Base-by-base conservation (phyloP, 495 filamentous ascomycete species). In the Podospora pseudopauciseta region DNA sequence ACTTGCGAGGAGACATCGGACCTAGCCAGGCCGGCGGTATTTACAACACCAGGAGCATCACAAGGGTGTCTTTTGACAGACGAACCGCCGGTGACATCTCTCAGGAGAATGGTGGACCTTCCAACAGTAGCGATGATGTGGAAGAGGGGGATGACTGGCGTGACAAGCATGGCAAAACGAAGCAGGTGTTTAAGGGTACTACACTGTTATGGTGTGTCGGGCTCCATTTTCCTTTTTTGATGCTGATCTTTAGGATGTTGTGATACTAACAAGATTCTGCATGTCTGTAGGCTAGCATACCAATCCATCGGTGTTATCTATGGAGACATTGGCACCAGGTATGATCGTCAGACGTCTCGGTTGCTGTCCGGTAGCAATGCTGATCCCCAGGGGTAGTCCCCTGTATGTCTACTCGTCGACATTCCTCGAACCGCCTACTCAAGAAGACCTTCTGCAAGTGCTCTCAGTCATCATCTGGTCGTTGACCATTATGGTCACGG, bases 391-490 rank as follows among this genome's bases (percentile, higher is more conserved):
- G 30, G 5, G 9, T 49, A 63, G 61, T 15, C 90, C 89, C 16
- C 84, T 91, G 23, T 92, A 91, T 70, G 89, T 91, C 63, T 91
- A 77, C 73, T 91, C 89, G 16, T 90, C 89, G 26, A 91, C 89
- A 2, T 92, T 92, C 74, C 79, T 81, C 59, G 78, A 75, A 9
- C 75, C 81, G 16, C 90, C 90, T 2, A 82, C 80, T 26, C 81
- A 86, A 68, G 81, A 87, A 49, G 87, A 91, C 73, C 83, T 92
- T 0, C 78, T 93, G 67, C 89, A 90, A 7, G 89, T 86, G 0
- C 79, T 91, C 2, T 93, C 90, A 16, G 82, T 92, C 66, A 86
- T 93, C 63, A 86, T 92, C 60, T 93, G 90, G 90, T 83, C 88
- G 2, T 74, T 93, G 32, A 89, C 86, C 20, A 79, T 92, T 65